Evolutionary conservation across 305 asterid genomes (phyloP).

Genomic region (Andrographis paniculata): DNA sequence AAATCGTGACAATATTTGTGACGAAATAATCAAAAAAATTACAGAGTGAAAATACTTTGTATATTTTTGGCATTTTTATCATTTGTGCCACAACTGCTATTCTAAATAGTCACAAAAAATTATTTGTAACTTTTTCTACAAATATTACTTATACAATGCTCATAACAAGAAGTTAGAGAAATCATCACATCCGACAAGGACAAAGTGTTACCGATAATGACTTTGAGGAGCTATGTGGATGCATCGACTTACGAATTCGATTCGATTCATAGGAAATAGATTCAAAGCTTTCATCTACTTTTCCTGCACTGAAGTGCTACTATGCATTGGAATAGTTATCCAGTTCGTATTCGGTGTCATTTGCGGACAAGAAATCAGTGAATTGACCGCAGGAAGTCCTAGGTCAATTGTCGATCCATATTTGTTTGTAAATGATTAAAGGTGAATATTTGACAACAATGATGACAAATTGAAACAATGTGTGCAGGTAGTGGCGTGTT

Average conservation of each 20-base stretch:
- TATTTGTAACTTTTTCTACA: too few relatives aligned
- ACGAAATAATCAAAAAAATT: too few relatives aligned
- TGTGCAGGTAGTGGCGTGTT: conserved; percentile 4
- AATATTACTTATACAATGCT: too few relatives aligned
- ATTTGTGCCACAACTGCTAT: too few relatives aligned
- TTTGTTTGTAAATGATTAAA: too few relatives aligned
- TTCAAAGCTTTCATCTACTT: conserved; percentile 30
- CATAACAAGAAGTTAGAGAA: too few relatives aligned
- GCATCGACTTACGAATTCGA: conserved; percentile 45
- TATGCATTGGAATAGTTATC: conserved; percentile 37
- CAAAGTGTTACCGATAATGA: conserved; percentile 48
- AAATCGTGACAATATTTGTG: too few relatives aligned
- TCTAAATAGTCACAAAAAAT: too few relatives aligned
- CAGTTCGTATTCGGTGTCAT: conserved; percentile 35
- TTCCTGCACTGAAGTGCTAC: conserved; percentile 49
- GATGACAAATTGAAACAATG: not conserved
- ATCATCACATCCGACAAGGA: conserved; percentile 27
- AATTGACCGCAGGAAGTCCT: conserved; percentile 20
- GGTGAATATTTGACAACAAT: not conserved
- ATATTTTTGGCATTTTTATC: too few relatives aligned
- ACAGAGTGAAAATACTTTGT: too few relatives aligned
- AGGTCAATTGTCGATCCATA: conserved; percentile 28
- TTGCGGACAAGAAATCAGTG: conserved; percentile 30
- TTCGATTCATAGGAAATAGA: conserved; percentile 43
- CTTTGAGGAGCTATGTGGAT: conserved; percentile 48